A percentile compares a stretch with the other conserved stretches of the same genome.
These are phyloP conservation scores for Sclerotinia nivalis DNA, from an alignment of 2,329 filamentous ascomycete genomes.

Conservation along the genomic window DNA sequence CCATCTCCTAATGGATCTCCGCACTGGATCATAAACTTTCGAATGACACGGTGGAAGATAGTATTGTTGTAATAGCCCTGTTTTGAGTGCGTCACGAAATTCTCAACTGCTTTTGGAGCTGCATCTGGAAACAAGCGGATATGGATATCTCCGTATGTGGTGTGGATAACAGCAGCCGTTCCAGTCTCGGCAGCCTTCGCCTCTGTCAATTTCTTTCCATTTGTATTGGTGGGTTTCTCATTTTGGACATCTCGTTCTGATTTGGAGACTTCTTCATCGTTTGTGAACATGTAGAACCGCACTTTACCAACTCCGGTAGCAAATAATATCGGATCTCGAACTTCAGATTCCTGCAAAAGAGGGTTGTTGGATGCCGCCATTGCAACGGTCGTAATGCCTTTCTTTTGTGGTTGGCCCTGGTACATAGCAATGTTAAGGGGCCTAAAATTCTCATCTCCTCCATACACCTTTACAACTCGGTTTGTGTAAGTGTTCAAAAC, in stretches of 20 bases:
- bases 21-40: slow-evolving; percentile 95
- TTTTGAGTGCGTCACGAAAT: slow-evolving; percentile 89
- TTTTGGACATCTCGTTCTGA: slow-evolving; percentile 90
- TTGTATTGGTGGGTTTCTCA: slow-evolving; percentile 76
- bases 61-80: slow-evolving; percentile 96
- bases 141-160: slow-evolving; percentile 89
- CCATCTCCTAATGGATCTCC: slow-evolving; percentile 87
- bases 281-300: slow-evolving; percentile 98
- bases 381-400: slow-evolving; percentile 87
- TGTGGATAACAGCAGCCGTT: slow-evolving; percentile 82
- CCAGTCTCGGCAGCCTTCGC: slow-evolving; percentile 71
- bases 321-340: slow-evolving; percentile 84
- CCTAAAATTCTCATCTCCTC: slow-evolving; percentile 84
- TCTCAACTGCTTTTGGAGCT: slow-evolving; percentile 93
- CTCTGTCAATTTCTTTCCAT: slow-evolving; percentile 54
- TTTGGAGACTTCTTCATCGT: slow-evolving; percentile 80
- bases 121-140: slow-evolving; percentile 90
- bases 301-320: slow-evolving; percentile 82
- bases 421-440: slow-evolving; percentile 83
- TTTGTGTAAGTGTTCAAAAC: slow-evolving; percentile 96
- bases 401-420: slow-evolving; percentile 93
- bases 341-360: slow-evolving; percentile 86
- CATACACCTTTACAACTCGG: slow-evolving; percentile 85
- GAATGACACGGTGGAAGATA: slow-evolving; percentile 95
- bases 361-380: slow-evolving; percentile 97